Evolutionary conservation across 2,329 filamentous ascomycete genomes (phyloP).

Genomic region (Massarina eburnea): DNA sequence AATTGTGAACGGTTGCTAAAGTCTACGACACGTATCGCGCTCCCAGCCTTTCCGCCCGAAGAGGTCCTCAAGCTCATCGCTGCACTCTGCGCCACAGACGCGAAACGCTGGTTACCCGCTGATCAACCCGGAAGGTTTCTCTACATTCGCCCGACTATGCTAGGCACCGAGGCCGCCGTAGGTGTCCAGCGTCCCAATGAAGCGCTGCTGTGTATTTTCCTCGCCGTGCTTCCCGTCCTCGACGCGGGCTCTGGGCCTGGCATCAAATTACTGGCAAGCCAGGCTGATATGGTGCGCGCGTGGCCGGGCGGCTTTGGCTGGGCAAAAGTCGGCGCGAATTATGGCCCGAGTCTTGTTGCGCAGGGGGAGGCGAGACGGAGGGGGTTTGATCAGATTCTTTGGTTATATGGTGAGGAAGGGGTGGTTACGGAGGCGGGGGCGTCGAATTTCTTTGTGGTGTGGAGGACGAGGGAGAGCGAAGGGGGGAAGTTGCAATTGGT

Average conservation of each 20-base stretch:
- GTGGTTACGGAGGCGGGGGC: constrained; percentile 89
- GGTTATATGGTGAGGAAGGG: constrained; percentile 78
- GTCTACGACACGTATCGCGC: constrained; percentile 64
- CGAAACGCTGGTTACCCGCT: constrained; percentile 76
- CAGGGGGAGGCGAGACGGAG: constrained; percentile 71
- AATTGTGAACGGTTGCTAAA: constrained; percentile 67
- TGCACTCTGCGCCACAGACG: constrained; percentile 71
- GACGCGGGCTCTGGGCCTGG: constrained; percentile 35
- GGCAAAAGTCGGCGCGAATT: constrained; percentile 92
- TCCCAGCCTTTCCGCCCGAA: constrained; percentile 70
- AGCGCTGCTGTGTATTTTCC: constrained; percentile 85
- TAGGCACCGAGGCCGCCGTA: constrained; percentile 77
- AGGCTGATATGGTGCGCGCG: constrained; percentile 81
- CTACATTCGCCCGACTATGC: constrained; percentile 85
- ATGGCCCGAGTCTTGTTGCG: constrained; percentile 79
- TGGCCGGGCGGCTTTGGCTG: constrained; percentile 94
- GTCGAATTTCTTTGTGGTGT: constrained; percentile 88
- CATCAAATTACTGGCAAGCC: constrained; percentile 74
- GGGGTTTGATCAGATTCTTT: constrained; percentile 90
- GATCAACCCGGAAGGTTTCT: constrained; percentile 69
- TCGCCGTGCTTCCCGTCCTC: constrained; percentile 52
- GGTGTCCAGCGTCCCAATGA: constrained; percentile 78
- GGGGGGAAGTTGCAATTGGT: constrained; percentile 66
- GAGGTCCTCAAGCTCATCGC: constrained; percentile 75
- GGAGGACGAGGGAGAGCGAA: constrained; percentile 60